Conservation (phyloP, 176 grass and related monocot genomes). For the Tillandsia fasciculata region DNA sequence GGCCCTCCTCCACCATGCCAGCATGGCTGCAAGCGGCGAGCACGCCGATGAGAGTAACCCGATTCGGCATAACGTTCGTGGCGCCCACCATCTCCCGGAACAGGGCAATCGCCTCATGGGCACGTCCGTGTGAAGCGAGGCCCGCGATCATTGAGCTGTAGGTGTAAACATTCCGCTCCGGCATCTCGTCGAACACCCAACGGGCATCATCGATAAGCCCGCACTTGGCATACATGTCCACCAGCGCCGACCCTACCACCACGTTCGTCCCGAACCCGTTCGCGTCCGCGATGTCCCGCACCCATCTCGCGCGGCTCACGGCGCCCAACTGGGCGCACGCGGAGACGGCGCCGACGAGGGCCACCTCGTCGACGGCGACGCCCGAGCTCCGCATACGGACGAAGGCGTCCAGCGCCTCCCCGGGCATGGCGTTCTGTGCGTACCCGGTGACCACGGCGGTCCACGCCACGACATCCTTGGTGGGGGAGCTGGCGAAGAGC, state of each 20-base stretch:
- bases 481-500: background rate
- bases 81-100: background rate
- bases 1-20: slow-evolving; percentile 29
- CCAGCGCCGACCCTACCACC: background rate
- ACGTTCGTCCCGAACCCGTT: background rate
- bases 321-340: background rate
- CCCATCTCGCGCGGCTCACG: background rate
- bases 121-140: background rate
- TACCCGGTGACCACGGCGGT: background rate
- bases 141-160: slow-evolving; percentile 5
- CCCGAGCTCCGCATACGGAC: background rate
- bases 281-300: background rate
- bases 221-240: slow-evolving; percentile 1
- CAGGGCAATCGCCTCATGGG: background rate
- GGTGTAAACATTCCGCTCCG: background rate
- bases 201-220: background rate
- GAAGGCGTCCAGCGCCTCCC: background rate
- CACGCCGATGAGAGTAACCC: slow-evolving; percentile 1
- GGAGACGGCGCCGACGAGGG: background rate
- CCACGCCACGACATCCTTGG: slow-evolving; percentile 1
- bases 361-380: background rate
- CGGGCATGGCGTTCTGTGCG: background rate
- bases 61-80: background rate
- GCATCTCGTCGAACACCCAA: background rate
- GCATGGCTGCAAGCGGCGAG: slow-evolving; percentile 4